Evolutionary conservation across 2,329 filamentous ascomycete genomes (phyloP), one percentile per base, ranked within the genome.

Genomic region (Exophiala viscosa): DNA sequence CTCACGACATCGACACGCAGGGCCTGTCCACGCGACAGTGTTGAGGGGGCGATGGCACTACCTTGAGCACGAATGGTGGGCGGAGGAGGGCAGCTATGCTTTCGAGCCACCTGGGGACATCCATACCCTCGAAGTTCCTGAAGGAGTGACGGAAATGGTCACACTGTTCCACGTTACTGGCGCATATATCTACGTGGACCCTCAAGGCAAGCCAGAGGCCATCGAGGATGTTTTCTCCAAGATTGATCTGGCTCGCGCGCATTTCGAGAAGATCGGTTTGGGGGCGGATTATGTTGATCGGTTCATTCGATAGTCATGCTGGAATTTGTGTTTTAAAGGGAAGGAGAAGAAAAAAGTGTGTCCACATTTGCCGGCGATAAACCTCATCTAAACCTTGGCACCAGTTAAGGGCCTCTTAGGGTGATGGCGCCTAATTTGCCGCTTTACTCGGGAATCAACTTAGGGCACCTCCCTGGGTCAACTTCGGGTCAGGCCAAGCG

Each of bases 31-130:
- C 32, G 68, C 67, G 3, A 66, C 65, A 0, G 61, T 64, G 2
- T 60, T 70, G 2, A 52, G 59, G 15, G 67, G 67, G 1, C 59
- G 64, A 15, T 70, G 67, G 68, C 68, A 70, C 47, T 70, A 70
- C 39, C 62, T 70, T 2, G 68, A 70, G 50, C 67, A 70, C 38
- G 58, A 60, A 0, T 69, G 67, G 67, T 70, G 66, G 68, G 68
- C 67, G 0, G 62, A 59, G 1, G 65, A 69, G 45, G 67, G 67
- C 4, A 63, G 68, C 2, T 66, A 69, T 52, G 64, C 66, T 0
- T 70, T 64, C 45, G 67, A 69, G 59, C 67, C 67, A 1, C 66
- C 62, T 1, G 67, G 67, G 1, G 66, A 70, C 40, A 70, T 69
- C 23, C 67, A 70, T 42, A 70, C 67, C 3, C 55, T 70, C 6